phyloP scores from a whole-genome alignment of 2,329 filamentous ascomycete genomes.

The Ustilaginoidea virens region DNA sequence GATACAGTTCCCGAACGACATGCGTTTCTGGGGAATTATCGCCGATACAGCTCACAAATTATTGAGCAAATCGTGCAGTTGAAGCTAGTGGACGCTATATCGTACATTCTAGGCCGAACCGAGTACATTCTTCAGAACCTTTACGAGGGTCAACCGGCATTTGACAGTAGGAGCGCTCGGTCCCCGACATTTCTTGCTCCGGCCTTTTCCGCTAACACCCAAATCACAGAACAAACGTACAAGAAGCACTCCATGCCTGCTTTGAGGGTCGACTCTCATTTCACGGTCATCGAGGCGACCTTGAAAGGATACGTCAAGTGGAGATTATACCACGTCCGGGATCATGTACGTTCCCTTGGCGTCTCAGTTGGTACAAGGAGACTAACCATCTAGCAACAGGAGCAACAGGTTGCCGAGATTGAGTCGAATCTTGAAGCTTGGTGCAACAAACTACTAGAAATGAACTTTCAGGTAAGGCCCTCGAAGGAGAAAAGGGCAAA shows the following conservation, averaged over 20 bases:
- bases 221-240: slow-evolving; percentile 34
- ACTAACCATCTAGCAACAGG: slow-evolving; percentile 9
- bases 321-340: slow-evolving; percentile 24
- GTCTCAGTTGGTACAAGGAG: background rate
- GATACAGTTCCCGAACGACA: slow-evolving; percentile 89
- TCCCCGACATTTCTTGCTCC: no score
- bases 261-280: slow-evolving; percentile 74
- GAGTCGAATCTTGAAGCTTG: slow-evolving; percentile 53
- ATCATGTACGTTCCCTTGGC: slow-evolving; percentile 13
- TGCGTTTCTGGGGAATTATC: slow-evolving; percentile 89
- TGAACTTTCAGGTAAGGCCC: slow-evolving; percentile 45
- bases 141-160: slow-evolving; percentile 53
- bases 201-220: slow-evolving; percentile 3
- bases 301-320: slow-evolving; percentile 82
- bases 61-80: slow-evolving; percentile 77
- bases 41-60: slow-evolving; percentile 74
- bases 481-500: no score
- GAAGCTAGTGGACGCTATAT: slow-evolving; percentile 70
- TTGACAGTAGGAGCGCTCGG: slow-evolving; percentile 41
- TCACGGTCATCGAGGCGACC: slow-evolving; percentile 75
- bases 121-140: slow-evolving; percentile 60
- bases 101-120: slow-evolving; percentile 70
- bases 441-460: slow-evolving; percentile 55
- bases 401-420: slow-evolving; percentile 39
- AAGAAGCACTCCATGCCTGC: slow-evolving; percentile 57